Conservation (phyloP, 495 filamentous ascomycete genomes). For the Podospora pseudopauciseta region DNA sequence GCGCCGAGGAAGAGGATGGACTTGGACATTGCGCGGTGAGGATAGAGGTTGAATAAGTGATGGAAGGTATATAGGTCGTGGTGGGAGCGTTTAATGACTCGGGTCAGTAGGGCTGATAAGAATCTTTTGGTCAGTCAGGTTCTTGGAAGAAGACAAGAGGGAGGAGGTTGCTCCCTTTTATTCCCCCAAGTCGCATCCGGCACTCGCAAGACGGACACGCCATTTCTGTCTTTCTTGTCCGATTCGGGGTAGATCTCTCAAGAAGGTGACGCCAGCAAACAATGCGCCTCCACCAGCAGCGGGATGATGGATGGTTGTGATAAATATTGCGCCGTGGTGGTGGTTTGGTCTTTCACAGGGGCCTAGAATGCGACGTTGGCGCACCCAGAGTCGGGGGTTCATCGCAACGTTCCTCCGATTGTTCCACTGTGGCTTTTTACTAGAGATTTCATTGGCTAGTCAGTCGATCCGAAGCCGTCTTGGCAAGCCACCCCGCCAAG, state of each 20-base stretch:
- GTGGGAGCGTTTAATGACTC: no score
- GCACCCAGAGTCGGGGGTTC: background rate
- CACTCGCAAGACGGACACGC: background rate
- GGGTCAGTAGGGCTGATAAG: background rate
- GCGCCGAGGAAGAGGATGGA: slow-evolving; percentile 57
- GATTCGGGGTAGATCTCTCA: background rate
- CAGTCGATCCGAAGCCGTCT: slow-evolving; percentile 7
- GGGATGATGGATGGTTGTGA: background rate
- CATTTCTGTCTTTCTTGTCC: background rate
- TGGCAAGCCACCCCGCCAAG: slow-evolving; percentile 11
- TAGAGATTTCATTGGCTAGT: slow-evolving; percentile 1
- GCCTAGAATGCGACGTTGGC: background rate
- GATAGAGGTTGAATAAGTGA: slow-evolving; percentile 3
- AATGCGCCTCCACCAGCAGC: background rate
- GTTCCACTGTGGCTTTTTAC: slow-evolving; percentile 17
- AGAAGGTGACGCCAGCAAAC: background rate
- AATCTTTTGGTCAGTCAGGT: background rate
- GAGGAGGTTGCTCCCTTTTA: slow-evolving; percentile 8
- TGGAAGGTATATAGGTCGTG: background rate
- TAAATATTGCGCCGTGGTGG: background rate
- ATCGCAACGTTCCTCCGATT: slow-evolving; percentile 15
- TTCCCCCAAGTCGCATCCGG: background rate
- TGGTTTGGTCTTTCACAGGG: background rate
- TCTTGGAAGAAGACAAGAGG: background rate
- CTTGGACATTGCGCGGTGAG: slow-evolving; percentile 17